Conservation (phyloP, 371 early-diverging fungal genomes). For the Zopfochytrium polystomum region DNA sequence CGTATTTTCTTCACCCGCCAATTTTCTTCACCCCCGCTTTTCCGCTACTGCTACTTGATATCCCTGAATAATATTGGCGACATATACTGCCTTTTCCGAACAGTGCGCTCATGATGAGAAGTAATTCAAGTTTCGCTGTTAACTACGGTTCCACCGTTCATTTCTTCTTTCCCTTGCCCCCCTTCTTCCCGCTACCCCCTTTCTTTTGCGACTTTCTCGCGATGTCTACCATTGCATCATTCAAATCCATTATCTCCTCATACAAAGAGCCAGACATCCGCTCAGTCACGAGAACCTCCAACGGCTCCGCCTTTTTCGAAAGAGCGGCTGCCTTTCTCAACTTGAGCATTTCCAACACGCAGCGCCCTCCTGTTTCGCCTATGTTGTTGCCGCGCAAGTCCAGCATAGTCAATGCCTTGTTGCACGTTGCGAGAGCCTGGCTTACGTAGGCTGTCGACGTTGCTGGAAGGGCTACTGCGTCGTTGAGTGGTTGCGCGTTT, state of each 20-base stretch:
- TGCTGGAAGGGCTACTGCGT: constrained; percentile 7
- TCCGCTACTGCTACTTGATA: too few species aligned
- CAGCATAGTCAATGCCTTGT: constrained; percentile 19
- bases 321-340: constrained; percentile 21
- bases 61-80: too few species aligned
- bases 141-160: background rate
- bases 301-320: constrained; percentile 24
- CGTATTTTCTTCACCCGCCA: too few species aligned
- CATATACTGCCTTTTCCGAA: constrained; percentile 1
- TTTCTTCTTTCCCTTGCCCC: constrained; percentile 25
- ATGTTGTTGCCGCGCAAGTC: constrained; percentile 37
- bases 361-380: constrained; percentile 25
- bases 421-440: constrained; percentile 22
- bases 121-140: too few species aligned
- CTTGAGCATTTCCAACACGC: constrained; percentile 34
- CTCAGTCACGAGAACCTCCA: constrained; percentile 30
- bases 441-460: constrained; percentile 20
- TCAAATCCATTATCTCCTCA: constrained; percentile 32
- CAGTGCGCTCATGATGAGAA: too few species aligned
- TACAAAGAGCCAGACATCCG: constrained; percentile 35
- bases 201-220: constrained; percentile 31
- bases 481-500: too few species aligned
- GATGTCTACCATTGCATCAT: constrained; percentile 32
- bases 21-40: too few species aligned
- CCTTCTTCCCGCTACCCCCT: constrained; percentile 26